These are phyloP conservation scores for Saitozyma sp. DNA, from an alignment of 768 basidiomycete genomes.

Conservation along the genomic window DNA sequence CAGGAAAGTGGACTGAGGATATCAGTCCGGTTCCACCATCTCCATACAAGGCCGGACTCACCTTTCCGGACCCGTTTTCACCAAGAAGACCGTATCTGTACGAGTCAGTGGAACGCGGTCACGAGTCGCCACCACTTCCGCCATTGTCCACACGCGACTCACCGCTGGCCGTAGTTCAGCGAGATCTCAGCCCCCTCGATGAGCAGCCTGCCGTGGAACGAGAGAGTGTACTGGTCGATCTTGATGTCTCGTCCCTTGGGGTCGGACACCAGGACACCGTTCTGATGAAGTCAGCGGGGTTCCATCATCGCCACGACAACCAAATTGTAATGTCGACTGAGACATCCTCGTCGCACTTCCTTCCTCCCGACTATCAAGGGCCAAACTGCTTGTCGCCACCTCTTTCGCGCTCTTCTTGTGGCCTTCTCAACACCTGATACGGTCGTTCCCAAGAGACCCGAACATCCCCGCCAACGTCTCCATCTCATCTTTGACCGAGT, in stretches of 20 bases:
- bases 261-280: conserved; percentile 91
- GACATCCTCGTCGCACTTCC: too few relatives aligned
- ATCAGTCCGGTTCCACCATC: neutral
- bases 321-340: too few relatives aligned
- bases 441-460: too few relatives aligned
- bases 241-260: conserved; percentile 92
- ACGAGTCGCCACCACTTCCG: neutral
- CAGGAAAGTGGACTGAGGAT: conserved; percentile 81
- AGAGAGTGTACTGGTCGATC: conserved; percentile 90
- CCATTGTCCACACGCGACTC: conserved; percentile 3
- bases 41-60: conserved; percentile 47
- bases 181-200: conserved; percentile 55
- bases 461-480: too few relatives aligned
- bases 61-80: conserved; percentile 99
- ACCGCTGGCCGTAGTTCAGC: conserved; percentile 53
- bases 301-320: too few relatives aligned
- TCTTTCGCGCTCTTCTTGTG: neutral
- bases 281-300: conserved; percentile 54
- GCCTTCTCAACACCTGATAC: neutral
- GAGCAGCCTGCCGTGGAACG: conserved; percentile 87
- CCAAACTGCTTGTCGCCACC: neutral
- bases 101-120: neutral
- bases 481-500: too few relatives aligned
- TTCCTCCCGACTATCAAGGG: too few relatives aligned
- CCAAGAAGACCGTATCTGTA: conserved; percentile 83